Conservation (phyloP, 768 basidiomycete species). For the Tylopilus rubrobrunneus region DNA sequence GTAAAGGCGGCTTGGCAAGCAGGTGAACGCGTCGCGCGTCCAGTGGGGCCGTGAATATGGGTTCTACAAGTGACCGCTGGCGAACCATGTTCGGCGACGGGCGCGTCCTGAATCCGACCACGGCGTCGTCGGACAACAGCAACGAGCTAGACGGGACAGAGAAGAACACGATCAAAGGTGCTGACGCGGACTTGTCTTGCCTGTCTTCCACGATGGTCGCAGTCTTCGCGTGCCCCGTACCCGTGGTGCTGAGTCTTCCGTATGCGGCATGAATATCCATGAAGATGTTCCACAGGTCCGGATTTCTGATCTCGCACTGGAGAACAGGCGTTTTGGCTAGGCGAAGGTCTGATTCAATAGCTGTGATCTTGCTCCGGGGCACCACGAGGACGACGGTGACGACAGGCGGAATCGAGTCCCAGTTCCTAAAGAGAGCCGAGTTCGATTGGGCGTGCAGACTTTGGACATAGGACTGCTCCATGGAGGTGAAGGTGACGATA, state of each 20-base stretch:
- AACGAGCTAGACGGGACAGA: constrained; percentile 15
- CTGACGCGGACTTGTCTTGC: constrained; percentile 13
- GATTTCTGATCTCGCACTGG: constrained; percentile 21
- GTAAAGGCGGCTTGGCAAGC: constrained; percentile 20
- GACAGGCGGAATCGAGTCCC: constrained; percentile 27
- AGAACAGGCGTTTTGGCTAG: constrained; percentile 21
- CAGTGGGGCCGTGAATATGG: constrained; percentile 21
- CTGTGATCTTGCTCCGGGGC: constrained; percentile 25
- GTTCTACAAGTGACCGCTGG: constrained; percentile 1
- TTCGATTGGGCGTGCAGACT: constrained; percentile 4
- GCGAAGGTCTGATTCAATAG: constrained; percentile 23
- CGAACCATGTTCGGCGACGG: constrained; percentile 10
- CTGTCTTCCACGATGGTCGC: constrained; percentile 19
- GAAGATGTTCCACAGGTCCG: constrained; percentile 16
- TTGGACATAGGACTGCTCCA: constrained; percentile 12
- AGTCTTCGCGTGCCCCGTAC: constrained; percentile 14
- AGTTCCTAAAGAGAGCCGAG: constrained; percentile 27
- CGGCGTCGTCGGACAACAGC: constrained; percentile 10
- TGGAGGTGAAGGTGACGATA: constrained; percentile 31
- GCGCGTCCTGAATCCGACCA: constrained; percentile 18
- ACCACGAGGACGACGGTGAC: constrained; percentile 32
- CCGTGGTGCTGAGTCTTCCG: constrained; percentile 18
- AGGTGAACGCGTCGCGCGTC: constrained; percentile 21
- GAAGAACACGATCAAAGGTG: constrained; percentile 26
- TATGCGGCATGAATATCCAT: constrained; percentile 18